A percentile compares a stretch with the other conserved stretches of the same genome.
Conservation (phyloP, 2,329 filamentous ascomycete genomes). For the Fusarium musae region DNA sequence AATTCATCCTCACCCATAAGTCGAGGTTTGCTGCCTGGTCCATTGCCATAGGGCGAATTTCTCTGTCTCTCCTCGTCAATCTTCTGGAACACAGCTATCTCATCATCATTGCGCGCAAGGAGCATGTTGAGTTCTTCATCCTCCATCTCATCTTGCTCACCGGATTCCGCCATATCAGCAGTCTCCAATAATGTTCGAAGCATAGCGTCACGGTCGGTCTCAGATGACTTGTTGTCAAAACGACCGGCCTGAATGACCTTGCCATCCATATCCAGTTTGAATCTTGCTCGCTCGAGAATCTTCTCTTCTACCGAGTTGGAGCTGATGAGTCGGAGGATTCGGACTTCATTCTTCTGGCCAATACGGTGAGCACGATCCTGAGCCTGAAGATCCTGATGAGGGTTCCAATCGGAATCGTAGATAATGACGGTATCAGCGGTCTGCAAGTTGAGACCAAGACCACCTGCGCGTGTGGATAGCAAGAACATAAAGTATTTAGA, state of each 20-base stretch:
- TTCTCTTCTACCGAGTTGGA: slow-evolving; percentile 99
- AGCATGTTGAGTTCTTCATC: slow-evolving; percentile 97
- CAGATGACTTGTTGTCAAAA: slow-evolving; percentile 99
- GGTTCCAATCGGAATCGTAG: slow-evolving; percentile 99
- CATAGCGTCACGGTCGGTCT: slow-evolving; percentile 97
- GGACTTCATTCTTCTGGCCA: slow-evolving; percentile 98
- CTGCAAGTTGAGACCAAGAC: slow-evolving; percentile 95
- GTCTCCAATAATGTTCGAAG: slow-evolving; percentile 91
- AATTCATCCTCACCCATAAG: slow-evolving; percentile 89
- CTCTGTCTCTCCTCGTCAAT: slow-evolving; percentile 80
- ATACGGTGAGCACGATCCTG: slow-evolving; percentile 99
- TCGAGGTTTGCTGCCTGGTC: slow-evolving; percentile 74
- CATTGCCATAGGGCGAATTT: slow-evolving; percentile 77
- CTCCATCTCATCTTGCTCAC: slow-evolving; percentile 96
- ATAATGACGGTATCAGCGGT: slow-evolving; percentile 99
- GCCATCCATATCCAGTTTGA: slow-evolving; percentile 99
- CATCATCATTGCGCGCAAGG: slow-evolving; percentile 86
- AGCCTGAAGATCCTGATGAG: slow-evolving; percentile 97
- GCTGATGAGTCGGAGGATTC: slow-evolving; percentile 93
- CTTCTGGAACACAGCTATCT: slow-evolving; percentile 80
- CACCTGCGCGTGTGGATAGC: slow-evolving; percentile 97
- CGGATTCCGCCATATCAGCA: slow-evolving; percentile 73
- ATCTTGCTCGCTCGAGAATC: slow-evolving; percentile 95
- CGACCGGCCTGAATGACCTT: slow-evolving; percentile 99
- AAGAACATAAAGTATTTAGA: slow-evolving; percentile 98